Conservation (phyloP, 768 basidiomycete species). For the Termitomyces sp. region DNA sequence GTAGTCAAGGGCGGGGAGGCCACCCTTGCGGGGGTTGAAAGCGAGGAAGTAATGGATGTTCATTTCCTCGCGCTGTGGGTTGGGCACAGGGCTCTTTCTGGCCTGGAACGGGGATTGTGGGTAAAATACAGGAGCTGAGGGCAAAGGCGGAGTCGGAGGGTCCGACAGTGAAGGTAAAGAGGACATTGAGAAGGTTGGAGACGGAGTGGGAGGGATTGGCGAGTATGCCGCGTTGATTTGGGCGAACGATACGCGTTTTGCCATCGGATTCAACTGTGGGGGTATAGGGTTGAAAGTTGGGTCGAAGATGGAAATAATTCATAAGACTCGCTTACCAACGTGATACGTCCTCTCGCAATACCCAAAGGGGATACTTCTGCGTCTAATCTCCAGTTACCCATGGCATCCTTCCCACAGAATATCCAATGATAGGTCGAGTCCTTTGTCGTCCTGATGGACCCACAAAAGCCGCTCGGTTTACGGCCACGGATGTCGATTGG, state of each 20-base stretch:
- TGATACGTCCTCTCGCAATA: neutral
- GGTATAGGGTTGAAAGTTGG: constrained; percentile 10
- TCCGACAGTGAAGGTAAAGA: constrained; percentile 22
- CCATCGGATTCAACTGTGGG: constrained; percentile 16
- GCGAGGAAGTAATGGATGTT: constrained; percentile 40
- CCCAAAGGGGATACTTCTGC: constrained; percentile 10
- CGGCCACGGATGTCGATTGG: neutral
- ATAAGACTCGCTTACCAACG: constrained; percentile 1
- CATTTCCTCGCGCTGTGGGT: constrained; percentile 21
- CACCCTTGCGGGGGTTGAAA: constrained; percentile 22
- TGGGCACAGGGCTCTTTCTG: constrained; percentile 18
- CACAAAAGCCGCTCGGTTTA: neutral
- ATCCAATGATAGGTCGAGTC: neutral
- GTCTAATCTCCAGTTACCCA: neutral
- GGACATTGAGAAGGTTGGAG: constrained; percentile 28
- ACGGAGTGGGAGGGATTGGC: constrained; percentile 27
- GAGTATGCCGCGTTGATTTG: constrained; percentile 31
- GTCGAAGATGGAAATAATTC: constrained; percentile 4
- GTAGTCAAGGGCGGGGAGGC: constrained; percentile 28
- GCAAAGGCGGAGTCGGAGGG: constrained; percentile 27
- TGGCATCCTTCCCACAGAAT: constrained; percentile 2
- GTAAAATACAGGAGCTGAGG: constrained; percentile 27
- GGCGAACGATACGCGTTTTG: constrained; percentile 39
- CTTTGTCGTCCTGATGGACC: neutral
- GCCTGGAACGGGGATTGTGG: constrained; percentile 17